Evolutionary conservation across 2,329 filamentous ascomycete genomes (phyloP).

Genomic region (Drechslerella dactyloides): DNA sequence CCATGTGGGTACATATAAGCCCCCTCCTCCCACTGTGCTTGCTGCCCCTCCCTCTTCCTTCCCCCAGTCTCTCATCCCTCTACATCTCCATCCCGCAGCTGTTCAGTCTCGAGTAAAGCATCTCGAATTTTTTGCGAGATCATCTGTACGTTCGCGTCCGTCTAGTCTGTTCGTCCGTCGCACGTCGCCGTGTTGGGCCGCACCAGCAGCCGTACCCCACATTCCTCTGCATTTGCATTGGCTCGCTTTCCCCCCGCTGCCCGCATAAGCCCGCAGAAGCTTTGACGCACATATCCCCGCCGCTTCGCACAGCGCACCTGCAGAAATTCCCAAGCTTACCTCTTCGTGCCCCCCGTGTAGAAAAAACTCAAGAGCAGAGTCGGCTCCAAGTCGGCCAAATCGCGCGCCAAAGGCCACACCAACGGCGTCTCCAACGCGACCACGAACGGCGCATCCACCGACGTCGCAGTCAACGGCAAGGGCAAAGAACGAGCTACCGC

Average conservation of each 20-base stretch:
- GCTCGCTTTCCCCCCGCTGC: neutral
- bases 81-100: conserved; percentile 10
- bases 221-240: neutral
- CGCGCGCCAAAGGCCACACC: conserved; percentile 20
- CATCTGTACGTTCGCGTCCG: neutral
- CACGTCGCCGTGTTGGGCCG: conserved; percentile 28
- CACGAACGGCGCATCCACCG: conserved; percentile 20
- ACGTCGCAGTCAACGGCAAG: conserved; percentile 29
- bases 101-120: neutral
- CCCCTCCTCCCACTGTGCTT: conserved; percentile 37
- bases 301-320: neutral
- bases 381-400: conserved; percentile 43
- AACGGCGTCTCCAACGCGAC: conserved; percentile 41
- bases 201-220: conserved; percentile 7
- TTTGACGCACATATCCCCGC: no score
- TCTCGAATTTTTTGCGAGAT: conserved; percentile 6
- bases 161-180: neutral
- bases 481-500: conserved; percentile 18
- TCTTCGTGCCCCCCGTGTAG: conserved; percentile 19
- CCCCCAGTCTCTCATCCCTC: conserved; percentile 3
- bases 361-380: conserved; percentile 48
- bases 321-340: conserved; percentile 9
- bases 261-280: neutral
- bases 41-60: neutral
- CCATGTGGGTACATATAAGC: conserved; percentile 51